A percentile compares a stretch with the other conserved stretches of the same genome.
These are phyloP conservation scores for Colletotrichum higginsianum DNA, from an alignment of 2,329 filamentous ascomycete species.

Conservation along the genomic window DNA sequence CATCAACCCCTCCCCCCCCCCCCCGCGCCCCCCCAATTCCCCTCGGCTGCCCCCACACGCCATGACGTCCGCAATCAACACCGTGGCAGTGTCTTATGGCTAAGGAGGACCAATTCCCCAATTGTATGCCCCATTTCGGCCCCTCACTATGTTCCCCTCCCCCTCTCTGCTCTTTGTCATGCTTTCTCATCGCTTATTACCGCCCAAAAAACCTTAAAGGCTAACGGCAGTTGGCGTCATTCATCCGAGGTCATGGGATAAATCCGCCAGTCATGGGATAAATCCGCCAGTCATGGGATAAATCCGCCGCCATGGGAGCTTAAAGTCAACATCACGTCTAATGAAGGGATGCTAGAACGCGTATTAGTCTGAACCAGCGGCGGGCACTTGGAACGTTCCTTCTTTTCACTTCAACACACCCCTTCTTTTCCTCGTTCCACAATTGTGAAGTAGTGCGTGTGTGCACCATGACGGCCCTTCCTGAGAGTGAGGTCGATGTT, in stretches of 20 bases:
- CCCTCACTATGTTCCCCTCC: not conserved
- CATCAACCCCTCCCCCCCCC: not conserved
- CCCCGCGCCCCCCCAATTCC: too few relatives aligned
- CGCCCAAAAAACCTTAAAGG: slow-evolving; percentile 15
- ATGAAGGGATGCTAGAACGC: not conserved
- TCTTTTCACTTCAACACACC: not conserved
- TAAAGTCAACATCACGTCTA: not conserved
- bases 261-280: not conserved
- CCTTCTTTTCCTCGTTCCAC: not conserved
- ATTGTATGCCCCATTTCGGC: slow-evolving; percentile 20
- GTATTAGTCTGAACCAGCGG: not conserved
- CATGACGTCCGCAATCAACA: slow-evolving; percentile 22
- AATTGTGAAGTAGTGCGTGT: not conserved
- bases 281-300: not conserved
- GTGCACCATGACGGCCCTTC: slow-evolving; percentile 21
- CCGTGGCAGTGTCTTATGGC: not conserved
- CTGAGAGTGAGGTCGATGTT: slow-evolving; percentile 35
- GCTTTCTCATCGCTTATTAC: slow-evolving; percentile 41
- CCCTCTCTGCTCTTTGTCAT: slow-evolving; percentile 34
- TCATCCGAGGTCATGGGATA: not conserved
- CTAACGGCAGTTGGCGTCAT: slow-evolving; percentile 23
- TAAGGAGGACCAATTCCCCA: not conserved
- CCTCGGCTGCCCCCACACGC: slow-evolving; percentile 13
- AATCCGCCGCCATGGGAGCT: not conserved
- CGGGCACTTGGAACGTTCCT: not conserved